Conservation (phyloP, 805 yeast species). For the Starmerella bombi region DNA sequence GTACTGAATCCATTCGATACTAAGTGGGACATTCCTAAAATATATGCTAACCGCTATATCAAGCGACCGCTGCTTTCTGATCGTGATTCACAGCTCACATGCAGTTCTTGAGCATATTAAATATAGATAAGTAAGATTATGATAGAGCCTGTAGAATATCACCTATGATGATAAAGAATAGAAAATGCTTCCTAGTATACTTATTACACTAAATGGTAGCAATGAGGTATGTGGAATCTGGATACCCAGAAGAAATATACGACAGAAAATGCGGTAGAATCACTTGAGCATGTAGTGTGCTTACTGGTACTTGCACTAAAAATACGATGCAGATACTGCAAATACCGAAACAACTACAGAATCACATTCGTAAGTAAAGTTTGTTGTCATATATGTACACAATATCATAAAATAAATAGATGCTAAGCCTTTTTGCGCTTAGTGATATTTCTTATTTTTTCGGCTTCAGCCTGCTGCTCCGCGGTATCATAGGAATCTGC, state of each 20-base stretch:
- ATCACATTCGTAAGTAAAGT: no score
- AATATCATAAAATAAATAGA: not conserved
- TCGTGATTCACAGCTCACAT: conserved; percentile 62
- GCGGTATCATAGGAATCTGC: conserved; percentile 15
- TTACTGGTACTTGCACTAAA: no score
- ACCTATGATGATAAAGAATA: no score
- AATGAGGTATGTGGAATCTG: no score
- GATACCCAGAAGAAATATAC: no score
- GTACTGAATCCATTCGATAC: conserved; percentile 59
- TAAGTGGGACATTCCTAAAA: conserved; percentile 31
- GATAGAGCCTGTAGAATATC: not conserved
- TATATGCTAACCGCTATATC: conserved; percentile 43
- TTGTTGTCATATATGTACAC: no score
- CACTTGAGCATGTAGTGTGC: no score
- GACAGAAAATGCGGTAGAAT: no score
- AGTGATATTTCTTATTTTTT: not conserved
- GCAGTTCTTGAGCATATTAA: conserved; percentile 30
- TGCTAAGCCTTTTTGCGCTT: not conserved
- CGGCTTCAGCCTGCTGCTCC: not conserved
- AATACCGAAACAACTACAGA: no score
- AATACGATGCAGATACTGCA: no score
- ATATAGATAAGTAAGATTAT: not conserved
- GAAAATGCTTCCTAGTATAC: no score
- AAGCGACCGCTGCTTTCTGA: conserved; percentile 40
- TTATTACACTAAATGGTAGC: no score